These are phyloP conservation scores for Suhomyces terraborum DNA, from an alignment of 1,139 yeast genomes.

Conservation along the genomic window DNA sequence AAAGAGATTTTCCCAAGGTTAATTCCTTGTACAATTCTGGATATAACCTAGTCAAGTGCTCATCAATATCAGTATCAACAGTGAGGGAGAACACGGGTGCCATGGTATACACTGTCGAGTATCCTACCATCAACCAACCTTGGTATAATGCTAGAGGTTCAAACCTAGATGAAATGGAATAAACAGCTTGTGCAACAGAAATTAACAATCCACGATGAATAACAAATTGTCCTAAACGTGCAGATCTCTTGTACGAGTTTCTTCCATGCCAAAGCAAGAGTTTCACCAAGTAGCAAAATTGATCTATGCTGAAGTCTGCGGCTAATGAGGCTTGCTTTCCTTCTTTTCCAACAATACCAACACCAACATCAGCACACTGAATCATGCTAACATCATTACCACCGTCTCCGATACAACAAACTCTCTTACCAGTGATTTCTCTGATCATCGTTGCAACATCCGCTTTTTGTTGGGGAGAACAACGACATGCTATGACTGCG, in stretches of 20 bases:
- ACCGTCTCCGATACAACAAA: constrained; percentile 98
- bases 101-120: constrained; percentile 96
- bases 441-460: constrained; percentile 86
- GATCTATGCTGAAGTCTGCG: constrained; percentile 93
- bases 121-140: constrained; percentile 98
- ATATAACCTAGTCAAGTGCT: constrained; percentile 81
- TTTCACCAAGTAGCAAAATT: constrained; percentile 86
- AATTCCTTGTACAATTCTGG: constrained; percentile 95
- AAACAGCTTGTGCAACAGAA: constrained; percentile 95
- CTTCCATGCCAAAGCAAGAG: constrained; percentile 96
- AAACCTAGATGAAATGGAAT: constrained; percentile 78
- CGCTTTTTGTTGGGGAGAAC: constrained; percentile 98
- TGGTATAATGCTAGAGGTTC: constrained; percentile 93
- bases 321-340: constrained; percentile 97
- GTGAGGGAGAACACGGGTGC: constrained; percentile 96
- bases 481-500: constrained; percentile 94
- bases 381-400: constrained; percentile 99
- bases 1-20: constrained; percentile 82
- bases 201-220: constrained; percentile 94
- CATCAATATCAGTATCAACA: constrained; percentile 88
- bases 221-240: constrained; percentile 91
- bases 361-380: constrained; percentile 98
- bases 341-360: constrained; percentile 98
- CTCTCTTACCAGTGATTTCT: constrained; percentile 79
- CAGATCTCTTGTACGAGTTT: constrained; percentile 92